Percentiles rank a stretch among this genome's conserved stretches.
Evolutionary conservation across 441 rosid genomes (phyloP).

Genomic region (Viola pubescens): DNA sequence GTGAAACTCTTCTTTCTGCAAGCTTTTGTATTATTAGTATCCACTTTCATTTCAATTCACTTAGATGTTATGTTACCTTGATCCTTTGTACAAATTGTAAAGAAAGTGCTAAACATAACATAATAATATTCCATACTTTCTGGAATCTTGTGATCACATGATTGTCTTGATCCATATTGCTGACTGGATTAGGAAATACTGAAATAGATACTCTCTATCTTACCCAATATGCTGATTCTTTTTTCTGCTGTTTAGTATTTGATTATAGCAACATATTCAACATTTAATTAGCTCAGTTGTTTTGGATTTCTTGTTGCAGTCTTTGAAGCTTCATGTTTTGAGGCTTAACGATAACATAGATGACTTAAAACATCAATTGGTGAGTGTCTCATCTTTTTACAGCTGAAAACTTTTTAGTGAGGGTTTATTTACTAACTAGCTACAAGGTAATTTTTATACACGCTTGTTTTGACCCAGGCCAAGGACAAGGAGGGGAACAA

Average conservation of each 20-base stretch:
- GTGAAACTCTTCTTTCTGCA: background rate
- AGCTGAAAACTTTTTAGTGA: conserved; percentile 13
- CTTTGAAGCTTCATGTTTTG: conserved; percentile 85
- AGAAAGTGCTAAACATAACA: no score
- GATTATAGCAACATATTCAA: background rate
- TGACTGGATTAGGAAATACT: background rate
- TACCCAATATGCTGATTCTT: background rate
- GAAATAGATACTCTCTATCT: background rate
- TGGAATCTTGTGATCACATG: background rate
- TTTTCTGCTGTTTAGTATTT: background rate
- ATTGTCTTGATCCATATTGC: background rate
- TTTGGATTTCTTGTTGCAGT: conserved; percentile 39
- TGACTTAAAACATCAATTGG: conserved; percentile 58
- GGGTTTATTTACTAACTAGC: conserved; percentile 5
- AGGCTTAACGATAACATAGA: conserved; percentile 62
- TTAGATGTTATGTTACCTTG: no score
- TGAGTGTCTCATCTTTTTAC: conserved; percentile 27
- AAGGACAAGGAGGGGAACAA: conserved; percentile 37
- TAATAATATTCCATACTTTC: no score
- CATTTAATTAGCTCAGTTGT: background rate
- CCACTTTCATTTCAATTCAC: background rate
- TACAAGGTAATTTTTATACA: background rate
- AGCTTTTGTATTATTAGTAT: background rate
- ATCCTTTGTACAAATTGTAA: no score
- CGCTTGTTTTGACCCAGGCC: conserved; percentile 39